phyloP scores from a whole-genome alignment of 768 basidiomycete genomes.

The Suillus brevipes region DNA sequence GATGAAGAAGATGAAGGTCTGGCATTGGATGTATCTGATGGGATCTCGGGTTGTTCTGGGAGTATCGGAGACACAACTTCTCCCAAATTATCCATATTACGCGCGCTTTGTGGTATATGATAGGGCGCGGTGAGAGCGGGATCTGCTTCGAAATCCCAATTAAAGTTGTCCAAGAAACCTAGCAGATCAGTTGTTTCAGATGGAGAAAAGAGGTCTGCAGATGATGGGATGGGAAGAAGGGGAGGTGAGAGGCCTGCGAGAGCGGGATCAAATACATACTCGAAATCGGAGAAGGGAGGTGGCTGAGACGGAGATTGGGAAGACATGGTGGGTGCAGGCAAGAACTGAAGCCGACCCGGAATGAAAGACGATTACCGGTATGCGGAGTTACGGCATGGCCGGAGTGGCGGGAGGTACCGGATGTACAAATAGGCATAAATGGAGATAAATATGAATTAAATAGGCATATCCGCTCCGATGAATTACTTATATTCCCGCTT shows the following conservation, averaged over 20 bases:
- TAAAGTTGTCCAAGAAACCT: conserved; percentile 81
- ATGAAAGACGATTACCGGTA: conserved; percentile 19
- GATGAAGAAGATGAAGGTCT: conserved; percentile 12
- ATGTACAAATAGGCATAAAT: conserved; percentile 29
- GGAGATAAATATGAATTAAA: conserved; percentile 16
- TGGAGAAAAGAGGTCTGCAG: conserved; percentile 76
- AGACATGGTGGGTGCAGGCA: conserved; percentile 28
- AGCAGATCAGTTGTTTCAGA: conserved; percentile 78
- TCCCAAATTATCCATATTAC: neutral
- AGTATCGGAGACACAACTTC: conserved; percentile 8
- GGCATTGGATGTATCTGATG: conserved; percentile 3
- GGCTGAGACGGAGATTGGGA: conserved; percentile 38
- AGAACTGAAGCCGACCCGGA: conserved; percentile 17
- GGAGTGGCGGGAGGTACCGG: conserved; percentile 21
- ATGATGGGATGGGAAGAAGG: conserved; percentile 63
- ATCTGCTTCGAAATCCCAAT: conserved; percentile 60
- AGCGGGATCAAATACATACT: conserved; percentile 68
- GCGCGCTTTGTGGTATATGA: conserved; percentile 7
- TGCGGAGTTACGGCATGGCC: conserved; percentile 4
- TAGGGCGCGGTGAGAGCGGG: conserved; percentile 20
- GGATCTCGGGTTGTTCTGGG: neutral
- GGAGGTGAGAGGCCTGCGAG: conserved; percentile 57
- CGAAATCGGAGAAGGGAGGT: conserved; percentile 68
- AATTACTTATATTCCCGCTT: conserved; percentile 26
- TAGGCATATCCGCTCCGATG: conserved; percentile 30